Conservation (phyloP, 768 basidiomycete genomes). For the Leccinum imitatum region DNA sequence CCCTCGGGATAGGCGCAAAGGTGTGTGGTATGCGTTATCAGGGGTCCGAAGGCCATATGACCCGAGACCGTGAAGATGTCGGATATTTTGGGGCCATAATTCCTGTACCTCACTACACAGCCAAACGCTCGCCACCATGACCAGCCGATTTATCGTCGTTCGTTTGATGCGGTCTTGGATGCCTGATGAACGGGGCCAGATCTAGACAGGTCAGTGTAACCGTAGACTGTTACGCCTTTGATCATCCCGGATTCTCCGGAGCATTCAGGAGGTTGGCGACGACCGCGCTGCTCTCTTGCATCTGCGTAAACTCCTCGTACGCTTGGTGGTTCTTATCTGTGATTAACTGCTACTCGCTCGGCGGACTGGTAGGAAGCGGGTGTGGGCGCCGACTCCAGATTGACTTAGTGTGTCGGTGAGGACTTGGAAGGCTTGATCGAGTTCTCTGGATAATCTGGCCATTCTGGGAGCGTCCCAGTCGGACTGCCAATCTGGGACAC, state of each 20-base stretch:
- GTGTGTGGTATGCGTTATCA: neutral
- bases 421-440: constrained; percentile 48
- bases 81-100: too few species aligned
- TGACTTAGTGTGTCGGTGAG: constrained; percentile 52
- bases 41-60: too few species aligned
- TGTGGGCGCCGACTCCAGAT: constrained; percentile 68
- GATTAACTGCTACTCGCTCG: constrained; percentile 48
- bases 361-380: constrained; percentile 44
- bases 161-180: neutral
- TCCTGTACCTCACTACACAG: too few species aligned
- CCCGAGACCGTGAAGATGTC: too few species aligned
- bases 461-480: too few species aligned
- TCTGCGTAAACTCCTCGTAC: constrained; percentile 52
- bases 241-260: constrained; percentile 23
- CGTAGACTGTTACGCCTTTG: constrained; percentile 12
- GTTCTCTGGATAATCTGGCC: too few species aligned
- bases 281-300: constrained; percentile 56
- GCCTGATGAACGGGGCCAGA: too few species aligned
- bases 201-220: too few species aligned
- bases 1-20: neutral
- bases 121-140: too few species aligned
- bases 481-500: too few species aligned
- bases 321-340: constrained; percentile 38
- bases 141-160: too few species aligned
- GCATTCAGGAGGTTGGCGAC: constrained; percentile 44